phyloP scores from a whole-genome alignment of 305 asterid genomes.

The Ajuga reptans region DNA sequence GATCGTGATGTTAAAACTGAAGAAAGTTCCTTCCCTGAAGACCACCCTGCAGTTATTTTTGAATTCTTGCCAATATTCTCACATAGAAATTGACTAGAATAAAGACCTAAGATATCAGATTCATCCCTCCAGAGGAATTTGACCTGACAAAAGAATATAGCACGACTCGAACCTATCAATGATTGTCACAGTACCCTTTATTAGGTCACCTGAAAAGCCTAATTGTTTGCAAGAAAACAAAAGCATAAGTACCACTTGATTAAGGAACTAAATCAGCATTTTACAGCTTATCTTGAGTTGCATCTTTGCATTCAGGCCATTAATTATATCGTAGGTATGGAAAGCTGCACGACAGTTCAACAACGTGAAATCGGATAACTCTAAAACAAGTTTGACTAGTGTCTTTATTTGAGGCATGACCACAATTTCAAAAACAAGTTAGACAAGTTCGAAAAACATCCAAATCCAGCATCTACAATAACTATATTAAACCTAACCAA shows the following conservation, averaged over 20 bases:
- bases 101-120: neutral
- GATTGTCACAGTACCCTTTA: neutral
- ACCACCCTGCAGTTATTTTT: neutral
- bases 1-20: neutral
- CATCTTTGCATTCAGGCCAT: too few species aligned
- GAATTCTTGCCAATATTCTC: neutral
- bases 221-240: neutral
- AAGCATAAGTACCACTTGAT: neutral
- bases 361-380: neutral
- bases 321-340: neutral
- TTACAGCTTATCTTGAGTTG: too few species aligned
- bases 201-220: neutral
- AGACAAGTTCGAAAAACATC: neutral
- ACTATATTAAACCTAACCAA: neutral
- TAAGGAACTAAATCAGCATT: neutral
- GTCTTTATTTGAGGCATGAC: neutral
- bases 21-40: neutral
- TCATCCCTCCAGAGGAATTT: neutral
- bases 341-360: neutral
- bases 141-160: neutral
- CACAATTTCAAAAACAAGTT: neutral
- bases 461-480: conserved; percentile 1
- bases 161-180: neutral
- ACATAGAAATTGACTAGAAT: neutral
- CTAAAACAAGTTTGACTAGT: neutral